A percentile compares a stretch with the other conserved stretches of the same genome.
phyloP scores from a whole-genome alignment of 768 basidiomycete genomes.

The Coprinopsis marcescibilis region DNA sequence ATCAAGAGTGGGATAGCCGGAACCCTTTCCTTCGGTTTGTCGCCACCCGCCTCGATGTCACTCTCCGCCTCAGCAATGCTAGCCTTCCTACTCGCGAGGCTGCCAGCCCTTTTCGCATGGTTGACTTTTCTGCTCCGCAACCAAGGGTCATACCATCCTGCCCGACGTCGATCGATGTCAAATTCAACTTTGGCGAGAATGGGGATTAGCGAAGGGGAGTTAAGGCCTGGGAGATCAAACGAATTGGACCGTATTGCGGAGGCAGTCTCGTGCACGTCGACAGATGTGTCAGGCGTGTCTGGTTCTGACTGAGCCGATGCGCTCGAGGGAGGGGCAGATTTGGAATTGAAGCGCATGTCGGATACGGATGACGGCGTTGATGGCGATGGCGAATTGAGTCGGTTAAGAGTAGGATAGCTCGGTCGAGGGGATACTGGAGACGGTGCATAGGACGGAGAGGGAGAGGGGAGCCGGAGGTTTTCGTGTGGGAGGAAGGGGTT shows the following conservation, averaged over 20 bases:
- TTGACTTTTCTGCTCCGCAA: slow-evolving; percentile 56
- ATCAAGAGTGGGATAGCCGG: slow-evolving; percentile 49
- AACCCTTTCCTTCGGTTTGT: slow-evolving; percentile 21
- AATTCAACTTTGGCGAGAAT: slow-evolving; percentile 95
- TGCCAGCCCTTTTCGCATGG: slow-evolving; percentile 52
- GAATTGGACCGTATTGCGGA: slow-evolving; percentile 37
- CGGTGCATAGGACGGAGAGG: slow-evolving; percentile 41
- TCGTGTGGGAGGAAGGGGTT: slow-evolving; percentile 36
- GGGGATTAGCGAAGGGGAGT: slow-evolving; percentile 61
- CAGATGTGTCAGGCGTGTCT: slow-evolving; percentile 52
- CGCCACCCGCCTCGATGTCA: slow-evolving; percentile 21
- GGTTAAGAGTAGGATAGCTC: slow-evolving; percentile 32
- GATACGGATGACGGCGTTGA: slow-evolving; percentile 51
- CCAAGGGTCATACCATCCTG: slow-evolving; percentile 87
- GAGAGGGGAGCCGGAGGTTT: slow-evolving; percentile 28
- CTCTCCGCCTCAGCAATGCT: slow-evolving; percentile 15
- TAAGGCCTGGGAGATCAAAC: slow-evolving; percentile 62
- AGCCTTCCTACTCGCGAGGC: slow-evolving; percentile 21
- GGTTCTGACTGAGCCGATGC: slow-evolving; percentile 39
- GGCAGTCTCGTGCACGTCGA: slow-evolving; percentile 21
- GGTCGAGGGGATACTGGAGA: slow-evolving; percentile 32
- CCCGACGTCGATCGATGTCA: slow-evolving; percentile 78
- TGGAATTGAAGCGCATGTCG: slow-evolving; percentile 39
- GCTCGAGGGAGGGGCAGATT: slow-evolving; percentile 45
- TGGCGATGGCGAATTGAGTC: too few species aligned